phyloP scores from a whole-genome alignment of 2,329 filamentous ascomycete genomes.

The Akanthomyces muscarius region DNA sequence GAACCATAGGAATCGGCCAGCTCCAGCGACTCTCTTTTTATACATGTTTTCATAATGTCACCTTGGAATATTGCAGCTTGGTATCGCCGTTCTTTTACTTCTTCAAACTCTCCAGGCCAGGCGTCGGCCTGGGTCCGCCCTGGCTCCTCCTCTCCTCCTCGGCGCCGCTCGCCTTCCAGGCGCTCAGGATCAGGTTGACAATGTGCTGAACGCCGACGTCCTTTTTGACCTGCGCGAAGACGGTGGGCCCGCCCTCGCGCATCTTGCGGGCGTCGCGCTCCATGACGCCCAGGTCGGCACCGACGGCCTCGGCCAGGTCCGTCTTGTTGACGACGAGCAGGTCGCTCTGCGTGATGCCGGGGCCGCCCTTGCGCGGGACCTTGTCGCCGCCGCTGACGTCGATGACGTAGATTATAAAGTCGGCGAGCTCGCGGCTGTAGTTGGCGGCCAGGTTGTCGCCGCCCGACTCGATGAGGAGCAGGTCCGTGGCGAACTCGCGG shows the following conservation, averaged over 20 bases:
- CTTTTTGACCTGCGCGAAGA: conserved; percentile 97
- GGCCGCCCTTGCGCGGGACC: conserved; percentile 91
- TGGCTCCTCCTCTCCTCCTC: conserved; percentile 51
- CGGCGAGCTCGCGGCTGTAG: conserved; percentile 89
- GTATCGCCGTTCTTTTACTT: conserved; percentile 13
- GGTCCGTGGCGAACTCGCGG: conserved; percentile 69
- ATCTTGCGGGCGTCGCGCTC: conserved; percentile 92
- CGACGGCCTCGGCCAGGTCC: conserved; percentile 84
- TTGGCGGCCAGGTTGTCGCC: conserved; percentile 97
- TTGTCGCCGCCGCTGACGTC: conserved; percentile 96
- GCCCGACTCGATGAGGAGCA: conserved; percentile 91
- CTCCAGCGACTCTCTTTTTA: neutral
- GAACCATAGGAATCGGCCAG: neutral
- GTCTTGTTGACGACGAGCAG: conserved; percentile 96
- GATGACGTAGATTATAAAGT: conserved; percentile 98
- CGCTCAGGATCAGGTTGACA: conserved; percentile 80
- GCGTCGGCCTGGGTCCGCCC: conserved; percentile 56
- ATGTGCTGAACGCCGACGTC: conserved; percentile 81
- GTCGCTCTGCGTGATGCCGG: conserved; percentile 95
- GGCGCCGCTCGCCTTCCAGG: conserved; percentile 88
- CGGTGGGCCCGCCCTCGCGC: conserved; percentile 88
- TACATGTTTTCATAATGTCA: neutral
- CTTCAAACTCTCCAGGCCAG: conserved; percentile 47
- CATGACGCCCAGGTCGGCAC: conserved; percentile 89
- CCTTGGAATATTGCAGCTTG: neutral